A percentile compares a stretch with the other conserved stretches of the same genome.
Evolutionary conservation across 2,329 filamentous ascomycete species (phyloP).

Genomic region (Aspergillus sp.): DNA sequence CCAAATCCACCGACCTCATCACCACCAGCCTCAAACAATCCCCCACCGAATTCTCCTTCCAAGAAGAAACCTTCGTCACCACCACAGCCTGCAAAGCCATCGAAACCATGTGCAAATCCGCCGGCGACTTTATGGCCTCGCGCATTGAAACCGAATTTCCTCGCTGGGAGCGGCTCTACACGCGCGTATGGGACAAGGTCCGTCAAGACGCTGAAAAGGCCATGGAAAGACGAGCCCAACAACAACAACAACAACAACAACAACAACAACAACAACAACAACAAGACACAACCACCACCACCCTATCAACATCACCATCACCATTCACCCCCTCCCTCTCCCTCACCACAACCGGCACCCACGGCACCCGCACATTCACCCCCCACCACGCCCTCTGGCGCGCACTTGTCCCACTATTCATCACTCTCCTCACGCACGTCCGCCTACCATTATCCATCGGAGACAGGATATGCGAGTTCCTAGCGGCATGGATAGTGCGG

Average conservation of each 20-base stretch:
- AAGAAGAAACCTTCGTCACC: slow-evolving; percentile 56
- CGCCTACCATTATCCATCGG: slow-evolving; percentile 42
- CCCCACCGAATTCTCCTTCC: slow-evolving; percentile 28
- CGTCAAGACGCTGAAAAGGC: slow-evolving; percentile 39
- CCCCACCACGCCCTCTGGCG: slow-evolving; percentile 44
- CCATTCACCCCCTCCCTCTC: slow-evolving; percentile 24
- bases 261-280: slow-evolving; percentile 16
- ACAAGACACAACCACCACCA: neutral
- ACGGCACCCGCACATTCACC: slow-evolving; percentile 38
- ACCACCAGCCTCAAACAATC: slow-evolving; percentile 47
- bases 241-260: slow-evolving; percentile 22
- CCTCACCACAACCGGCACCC: slow-evolving; percentile 19
- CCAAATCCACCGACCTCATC: slow-evolving; percentile 16
- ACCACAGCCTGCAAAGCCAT: slow-evolving; percentile 72
- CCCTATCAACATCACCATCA: slow-evolving; percentile 10
- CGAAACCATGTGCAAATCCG: slow-evolving; percentile 66
- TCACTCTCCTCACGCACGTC: slow-evolving; percentile 42
- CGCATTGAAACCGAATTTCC: slow-evolving; percentile 71
- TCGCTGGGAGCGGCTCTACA: slow-evolving; percentile 46
- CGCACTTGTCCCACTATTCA: slow-evolving; percentile 40
- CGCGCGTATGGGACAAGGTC: slow-evolving; percentile 40
- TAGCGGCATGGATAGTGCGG: slow-evolving; percentile 39
- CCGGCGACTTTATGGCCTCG: slow-evolving; percentile 77
- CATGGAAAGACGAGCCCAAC: slow-evolving; percentile 34
- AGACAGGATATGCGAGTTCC: slow-evolving; percentile 44